phyloP scores from a whole-genome alignment of 768 basidiomycete species.

The Russula earlei region DNA sequence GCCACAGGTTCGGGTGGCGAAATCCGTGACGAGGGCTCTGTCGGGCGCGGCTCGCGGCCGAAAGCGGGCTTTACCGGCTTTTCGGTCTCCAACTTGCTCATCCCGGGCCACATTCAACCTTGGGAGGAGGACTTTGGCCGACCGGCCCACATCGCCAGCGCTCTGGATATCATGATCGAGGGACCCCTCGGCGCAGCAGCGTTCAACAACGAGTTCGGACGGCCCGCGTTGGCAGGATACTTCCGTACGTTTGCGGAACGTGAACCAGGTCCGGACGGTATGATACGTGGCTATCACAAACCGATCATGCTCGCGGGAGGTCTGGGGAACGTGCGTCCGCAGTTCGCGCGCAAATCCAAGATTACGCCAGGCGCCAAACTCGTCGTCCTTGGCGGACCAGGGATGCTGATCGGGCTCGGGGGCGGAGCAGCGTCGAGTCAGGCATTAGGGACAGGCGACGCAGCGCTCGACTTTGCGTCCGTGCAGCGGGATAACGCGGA shows the following conservation, averaged over 20 bases:
- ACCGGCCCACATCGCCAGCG: conserved; percentile 84
- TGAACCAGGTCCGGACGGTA: conserved; percentile 46
- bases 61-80: conserved; percentile 93
- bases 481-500: conserved; percentile 98
- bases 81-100: conserved; percentile 87
- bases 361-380: conserved; percentile 81
- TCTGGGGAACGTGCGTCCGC: conserved; percentile 82
- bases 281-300: conserved; percentile 95
- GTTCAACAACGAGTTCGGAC: conserved; percentile 98
- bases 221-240: conserved; percentile 87
- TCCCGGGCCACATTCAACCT: conserved; percentile 84
- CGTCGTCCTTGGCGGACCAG: conserved; percentile 90
- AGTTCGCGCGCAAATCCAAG: conserved; percentile 67
- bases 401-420: conserved; percentile 91
- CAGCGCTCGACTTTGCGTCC: conserved; percentile 92
- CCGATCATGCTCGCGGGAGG: conserved; percentile 99
- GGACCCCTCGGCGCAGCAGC: conserved; percentile 90
- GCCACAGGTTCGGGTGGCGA: conserved; percentile 98
- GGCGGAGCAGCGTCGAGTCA: conserved; percentile 96
- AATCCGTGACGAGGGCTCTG: conserved; percentile 95
- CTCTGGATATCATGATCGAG: conserved; percentile 95
- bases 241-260: conserved; percentile 90
- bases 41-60: conserved; percentile 89
- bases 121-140: conserved; percentile 95
- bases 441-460: conserved; percentile 81